These are phyloP conservation scores for Tritrichomonas musculus DNA, from an alignment of 208 protist species.

Conservation along the genomic window DNA sequence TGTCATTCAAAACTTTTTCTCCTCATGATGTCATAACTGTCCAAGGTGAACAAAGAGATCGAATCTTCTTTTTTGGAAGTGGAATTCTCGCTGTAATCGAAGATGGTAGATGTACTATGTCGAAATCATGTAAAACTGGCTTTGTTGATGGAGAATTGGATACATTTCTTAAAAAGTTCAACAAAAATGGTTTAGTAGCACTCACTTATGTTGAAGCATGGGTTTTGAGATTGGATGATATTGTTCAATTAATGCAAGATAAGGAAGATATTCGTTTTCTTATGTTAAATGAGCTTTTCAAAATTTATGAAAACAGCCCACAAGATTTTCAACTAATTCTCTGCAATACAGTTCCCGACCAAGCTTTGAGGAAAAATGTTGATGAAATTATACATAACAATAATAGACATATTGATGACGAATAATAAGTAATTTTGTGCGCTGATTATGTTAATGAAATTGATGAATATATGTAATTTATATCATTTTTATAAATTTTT, in stretches of 20 bases:
- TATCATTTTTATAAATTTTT: too few relatives aligned
- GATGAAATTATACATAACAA: too few relatives aligned
- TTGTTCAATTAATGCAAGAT: not conserved
- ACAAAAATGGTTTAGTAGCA: not conserved
- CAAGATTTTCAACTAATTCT: too few relatives aligned
- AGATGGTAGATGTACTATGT: not conserved
- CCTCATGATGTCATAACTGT: not conserved
- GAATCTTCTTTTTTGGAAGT: not conserved
- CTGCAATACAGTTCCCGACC: too few relatives aligned
- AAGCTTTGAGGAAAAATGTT: too few relatives aligned
- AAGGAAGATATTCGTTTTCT: not conserved
- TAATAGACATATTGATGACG: too few relatives aligned
- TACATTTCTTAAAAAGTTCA: not conserved
- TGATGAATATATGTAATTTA: too few relatives aligned
- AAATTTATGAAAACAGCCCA: too few relatives aligned
- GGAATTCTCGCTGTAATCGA: not conserved
- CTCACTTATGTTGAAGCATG: slow-evolving; percentile 22
- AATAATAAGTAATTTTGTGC: too few relatives aligned
- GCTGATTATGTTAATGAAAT: too few relatives aligned
- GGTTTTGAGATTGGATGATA: not conserved
- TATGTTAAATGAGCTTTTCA: not conserved
- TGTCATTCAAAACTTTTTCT: not conserved
- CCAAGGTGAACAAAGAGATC: not conserved
- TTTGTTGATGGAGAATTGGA: not conserved
- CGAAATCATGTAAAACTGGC: not conserved